Evolutionary conservation across 257 asterid genomes (phyloP), one percentile per base, ranked within the genome.

Genomic region (Gentiana straminea): DNA sequence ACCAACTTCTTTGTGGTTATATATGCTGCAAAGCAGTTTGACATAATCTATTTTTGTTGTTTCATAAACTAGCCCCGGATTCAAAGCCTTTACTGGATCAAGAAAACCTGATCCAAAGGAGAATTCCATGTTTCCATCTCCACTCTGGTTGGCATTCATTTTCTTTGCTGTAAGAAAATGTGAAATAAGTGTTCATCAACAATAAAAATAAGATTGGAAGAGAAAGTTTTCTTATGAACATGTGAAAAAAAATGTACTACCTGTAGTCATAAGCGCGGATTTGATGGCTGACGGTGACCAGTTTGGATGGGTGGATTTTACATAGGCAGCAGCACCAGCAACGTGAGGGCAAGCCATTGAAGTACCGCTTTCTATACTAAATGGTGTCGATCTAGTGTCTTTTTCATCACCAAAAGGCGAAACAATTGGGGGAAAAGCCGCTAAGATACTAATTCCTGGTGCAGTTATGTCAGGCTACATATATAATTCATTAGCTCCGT

Each of bases 201-300:
- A 24, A 24, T 24, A 24, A 24, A 24, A 24, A 24, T 24, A 24
- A 24, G 24, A 24, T 24, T 24, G 24, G 24, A 24, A 24, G 24
- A 24, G 24, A 24, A 24, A 24, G 24, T 24, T 24, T 24, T 24
- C 24, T 24, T 24, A 24, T 24, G 24, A 24, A 1, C 24, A 24
- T 24, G 24, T 5, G n/a, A 52, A 8, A 2, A 39, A 32, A 24
- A 5, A 41, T 3, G 46, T 2, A 10, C 43, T 54, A 67, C 72
- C 72, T 0, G 73, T 62, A 37, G 73, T 68, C 73, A 68, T 68
- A 13, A 68, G 37, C 8, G 73, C 69, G 35, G 73, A 68, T 37
- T 68, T 68, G 55, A 62, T 57, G 5, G 65, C 73, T 2, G 73
- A 56, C 24, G 73, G 69, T 32, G 73, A 68, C 73, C 73, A 68